Conservation (phyloP, 1,284 basidiomycete genomes). For the Hemileia vastatrix region DNA sequence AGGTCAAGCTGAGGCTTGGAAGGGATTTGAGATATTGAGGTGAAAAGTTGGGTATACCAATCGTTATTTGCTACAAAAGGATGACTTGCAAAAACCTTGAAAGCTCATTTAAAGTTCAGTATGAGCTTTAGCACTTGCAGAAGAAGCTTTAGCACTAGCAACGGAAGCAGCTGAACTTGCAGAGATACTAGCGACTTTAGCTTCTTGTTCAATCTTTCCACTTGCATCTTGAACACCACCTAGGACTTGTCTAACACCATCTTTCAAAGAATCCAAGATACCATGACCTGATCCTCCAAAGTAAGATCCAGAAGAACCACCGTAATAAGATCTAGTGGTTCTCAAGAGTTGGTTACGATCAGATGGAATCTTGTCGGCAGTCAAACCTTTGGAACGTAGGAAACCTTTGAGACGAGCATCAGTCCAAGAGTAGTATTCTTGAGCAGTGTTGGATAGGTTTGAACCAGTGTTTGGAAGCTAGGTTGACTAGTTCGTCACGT, state of each 20-base stretch:
- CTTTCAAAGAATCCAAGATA: constrained; percentile 34
- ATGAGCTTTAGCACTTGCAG: constrained; percentile 25
- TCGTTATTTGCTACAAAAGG: too few species aligned
- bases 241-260: constrained; percentile 34
- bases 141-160: constrained; percentile 26
- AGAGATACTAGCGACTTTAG: constrained; percentile 29
- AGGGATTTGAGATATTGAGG: too few species aligned
- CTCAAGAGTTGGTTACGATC: constrained; percentile 38
- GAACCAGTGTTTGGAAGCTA: constrained; percentile 35
- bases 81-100: constrained; percentile 7
- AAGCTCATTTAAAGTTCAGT: constrained; percentile 29
- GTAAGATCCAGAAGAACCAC: not conserved
- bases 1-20: too few species aligned
- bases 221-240: constrained; percentile 34
- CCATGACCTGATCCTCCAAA: constrained; percentile 27
- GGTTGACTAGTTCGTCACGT: constrained; percentile 30
- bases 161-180: constrained; percentile 29
- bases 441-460: constrained; percentile 25
- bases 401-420: constrained; percentile 38
- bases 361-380: constrained; percentile 31
- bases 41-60: too few species aligned
- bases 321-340: constrained; percentile 39
- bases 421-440: constrained; percentile 37
- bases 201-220: constrained; percentile 34
- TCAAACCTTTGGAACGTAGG: constrained; percentile 32